Evolutionary conservation across 2,329 filamentous ascomycete genomes (phyloP).

Genomic region (Clonostachys solani): DNA sequence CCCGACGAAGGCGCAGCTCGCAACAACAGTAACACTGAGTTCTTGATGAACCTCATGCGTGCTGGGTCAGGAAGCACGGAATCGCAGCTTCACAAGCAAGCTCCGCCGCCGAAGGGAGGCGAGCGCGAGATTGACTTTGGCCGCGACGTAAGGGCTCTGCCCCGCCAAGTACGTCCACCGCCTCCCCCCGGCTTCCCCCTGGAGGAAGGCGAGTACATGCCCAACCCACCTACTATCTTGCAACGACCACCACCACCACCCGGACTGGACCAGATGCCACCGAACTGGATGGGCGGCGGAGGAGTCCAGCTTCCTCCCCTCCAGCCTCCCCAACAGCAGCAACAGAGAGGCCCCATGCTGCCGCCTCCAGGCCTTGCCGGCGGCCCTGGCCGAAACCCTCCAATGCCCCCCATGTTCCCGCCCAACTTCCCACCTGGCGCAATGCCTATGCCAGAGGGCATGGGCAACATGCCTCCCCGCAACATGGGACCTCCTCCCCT

Average conservation of each 20-base stretch:
- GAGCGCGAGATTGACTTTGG: constrained; percentile 45
- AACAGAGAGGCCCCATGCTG: constrained; percentile 44
- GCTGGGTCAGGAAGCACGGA: not conserved
- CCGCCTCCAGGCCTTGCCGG: constrained; percentile 53
- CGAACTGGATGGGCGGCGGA: constrained; percentile 44
- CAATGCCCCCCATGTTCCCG: constrained; percentile 55
- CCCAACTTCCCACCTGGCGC: constrained; percentile 53
- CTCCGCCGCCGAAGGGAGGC: constrained; percentile 29
- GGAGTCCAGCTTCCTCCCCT: constrained; percentile 33
- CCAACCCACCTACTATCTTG: constrained; percentile 53
- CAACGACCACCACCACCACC: constrained; percentile 58
- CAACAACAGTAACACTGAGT: constrained; percentile 69
- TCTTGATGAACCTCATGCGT: constrained; percentile 79
- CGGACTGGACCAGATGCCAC: constrained; percentile 57
- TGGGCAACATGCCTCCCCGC: constrained; percentile 46
- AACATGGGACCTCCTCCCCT: constrained; percentile 53
- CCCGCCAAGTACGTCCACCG: constrained; percentile 37
- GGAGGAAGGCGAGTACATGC: constrained; percentile 44
- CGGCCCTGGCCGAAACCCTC: constrained; percentile 32
- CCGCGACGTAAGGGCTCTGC: constrained; percentile 22
- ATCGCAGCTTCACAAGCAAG: constrained; percentile 8
- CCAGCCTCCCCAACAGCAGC: constrained; percentile 18
- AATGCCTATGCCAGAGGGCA: constrained; percentile 40
- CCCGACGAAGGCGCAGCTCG: constrained; percentile 33
- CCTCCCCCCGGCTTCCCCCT: constrained; percentile 45